Evolutionary conservation across 148 eudicot species (phyloP).

Genomic region (Selenicereus undatus): DNA sequence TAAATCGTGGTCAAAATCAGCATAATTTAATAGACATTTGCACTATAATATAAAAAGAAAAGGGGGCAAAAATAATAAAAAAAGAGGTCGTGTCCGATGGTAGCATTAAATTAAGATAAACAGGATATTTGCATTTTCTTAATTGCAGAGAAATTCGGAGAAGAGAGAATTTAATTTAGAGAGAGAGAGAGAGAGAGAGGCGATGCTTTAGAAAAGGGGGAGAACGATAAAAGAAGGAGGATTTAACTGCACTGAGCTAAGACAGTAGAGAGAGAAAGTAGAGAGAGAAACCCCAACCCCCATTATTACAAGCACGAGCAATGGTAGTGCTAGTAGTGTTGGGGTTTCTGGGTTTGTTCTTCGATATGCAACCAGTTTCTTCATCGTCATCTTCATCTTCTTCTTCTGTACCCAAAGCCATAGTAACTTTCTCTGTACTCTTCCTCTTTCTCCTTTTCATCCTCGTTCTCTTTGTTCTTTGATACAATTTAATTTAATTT

Average conservation of each 20-base stretch:
- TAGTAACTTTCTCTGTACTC: constrained; percentile 49
- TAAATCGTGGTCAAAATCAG: neutral
- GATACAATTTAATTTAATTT: neutral
- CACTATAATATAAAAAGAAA: neutral
- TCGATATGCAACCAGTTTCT: constrained; percentile 9
- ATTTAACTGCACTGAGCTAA: neutral
- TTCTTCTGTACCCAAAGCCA: neutral
- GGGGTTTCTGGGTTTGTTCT: neutral
- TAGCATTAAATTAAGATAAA: neutral
- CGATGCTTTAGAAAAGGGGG: neutral
- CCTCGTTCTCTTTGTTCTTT: constrained; percentile 63
- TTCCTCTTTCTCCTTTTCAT: constrained; percentile 66
- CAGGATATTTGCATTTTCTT: neutral
- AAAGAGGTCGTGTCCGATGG: neutral
- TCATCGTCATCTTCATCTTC: constrained; percentile 14
- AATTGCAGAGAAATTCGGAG: neutral
- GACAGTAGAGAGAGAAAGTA: neutral
- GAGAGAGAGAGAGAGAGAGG: neutral
- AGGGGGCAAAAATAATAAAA: neutral
- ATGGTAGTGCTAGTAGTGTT: neutral
- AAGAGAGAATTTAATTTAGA: neutral
- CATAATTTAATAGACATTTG: neutral
- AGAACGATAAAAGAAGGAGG: neutral
- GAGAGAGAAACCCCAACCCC: neutral
- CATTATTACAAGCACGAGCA: constrained; percentile 12